phyloP scores from a whole-genome alignment of 495 filamentous ascomycete genomes.

The Podospora fimiseda region DNA sequence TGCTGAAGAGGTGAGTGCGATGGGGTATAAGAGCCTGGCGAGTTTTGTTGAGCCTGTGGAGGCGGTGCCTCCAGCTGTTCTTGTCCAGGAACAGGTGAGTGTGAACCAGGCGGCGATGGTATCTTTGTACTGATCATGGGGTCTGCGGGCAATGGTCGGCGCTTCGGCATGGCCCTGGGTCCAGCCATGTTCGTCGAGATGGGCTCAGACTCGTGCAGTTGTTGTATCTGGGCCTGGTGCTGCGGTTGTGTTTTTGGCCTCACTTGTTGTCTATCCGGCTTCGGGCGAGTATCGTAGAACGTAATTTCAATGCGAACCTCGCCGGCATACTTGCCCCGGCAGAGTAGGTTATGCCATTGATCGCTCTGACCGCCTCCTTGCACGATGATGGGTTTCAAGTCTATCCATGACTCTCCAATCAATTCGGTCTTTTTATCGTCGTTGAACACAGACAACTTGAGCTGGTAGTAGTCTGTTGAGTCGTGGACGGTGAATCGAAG shows the following conservation, averaged over 20 bases:
- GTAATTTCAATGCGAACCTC: slow-evolving; percentile 94
- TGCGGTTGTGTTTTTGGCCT: slow-evolving; percentile 36
- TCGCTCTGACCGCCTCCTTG: slow-evolving; percentile 87
- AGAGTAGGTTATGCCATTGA: slow-evolving; percentile 80
- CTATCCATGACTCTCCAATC: slow-evolving; percentile 88
- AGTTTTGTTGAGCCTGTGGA: slow-evolving; percentile 32
- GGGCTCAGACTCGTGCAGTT: slow-evolving; percentile 16
- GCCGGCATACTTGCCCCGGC: slow-evolving; percentile 88
- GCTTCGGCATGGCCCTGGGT: slow-evolving; percentile 49
- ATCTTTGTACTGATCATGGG: slow-evolving; percentile 52
- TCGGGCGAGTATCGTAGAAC: slow-evolving; percentile 85
- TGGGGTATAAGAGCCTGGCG: slow-evolving; percentile 17
- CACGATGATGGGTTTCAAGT: slow-evolving; percentile 72
- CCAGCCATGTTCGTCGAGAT: slow-evolving; percentile 30
- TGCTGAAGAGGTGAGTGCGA: slow-evolving; percentile 38
- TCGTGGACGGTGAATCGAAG: slow-evolving; percentile 94
- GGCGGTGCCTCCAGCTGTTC: slow-evolving; percentile 38
- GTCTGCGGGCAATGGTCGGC: slow-evolving; percentile 72
- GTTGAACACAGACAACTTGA: slow-evolving; percentile 95
- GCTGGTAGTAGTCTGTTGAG: slow-evolving; percentile 85
- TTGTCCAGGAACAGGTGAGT: slow-evolving; percentile 22
- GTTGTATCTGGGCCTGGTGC: neutral
- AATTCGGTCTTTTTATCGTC: slow-evolving; percentile 95
- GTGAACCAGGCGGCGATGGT: slow-evolving; percentile 20
- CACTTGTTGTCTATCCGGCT: slow-evolving; percentile 57